These are phyloP conservation scores for Pisolithus orientalis DNA, from an alignment of 768 basidiomycete species.

Conservation along the genomic window DNA sequence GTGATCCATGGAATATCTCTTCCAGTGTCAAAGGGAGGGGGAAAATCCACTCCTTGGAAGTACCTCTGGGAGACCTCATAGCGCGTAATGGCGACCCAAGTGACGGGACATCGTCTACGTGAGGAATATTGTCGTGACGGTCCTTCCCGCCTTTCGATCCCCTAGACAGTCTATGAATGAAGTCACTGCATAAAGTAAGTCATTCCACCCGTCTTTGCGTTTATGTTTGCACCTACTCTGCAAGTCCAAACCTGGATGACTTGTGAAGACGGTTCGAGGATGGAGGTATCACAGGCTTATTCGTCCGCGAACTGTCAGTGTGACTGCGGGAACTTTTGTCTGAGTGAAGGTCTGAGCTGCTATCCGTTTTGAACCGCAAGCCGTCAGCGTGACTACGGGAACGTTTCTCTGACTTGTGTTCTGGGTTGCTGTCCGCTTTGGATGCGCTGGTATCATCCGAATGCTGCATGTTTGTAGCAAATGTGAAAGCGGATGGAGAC, in stretches of 20 bases:
- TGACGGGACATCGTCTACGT: constrained; percentile 11
- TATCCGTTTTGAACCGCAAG: constrained; percentile 8
- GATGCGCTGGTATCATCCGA: constrained; percentile 5
- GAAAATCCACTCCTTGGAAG: constrained; percentile 61
- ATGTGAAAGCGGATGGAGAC: constrained; percentile 6
- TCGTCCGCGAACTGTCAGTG: constrained; percentile 1
- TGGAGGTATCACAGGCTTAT: constrained; percentile 27
- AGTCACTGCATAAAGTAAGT: constrained; percentile 20
- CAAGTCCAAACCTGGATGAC: constrained; percentile 16
- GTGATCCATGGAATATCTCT: constrained; percentile 52
- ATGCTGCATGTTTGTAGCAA: constrained; percentile 8
- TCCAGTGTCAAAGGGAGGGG: constrained; percentile 55
- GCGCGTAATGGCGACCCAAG: constrained; percentile 35
- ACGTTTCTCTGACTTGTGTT: constrained; percentile 8
- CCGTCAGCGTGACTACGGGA: background rate
- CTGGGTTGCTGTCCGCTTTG: constrained; percentile 6
- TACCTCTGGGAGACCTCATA: constrained; percentile 34
- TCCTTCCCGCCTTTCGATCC: constrained; percentile 7
- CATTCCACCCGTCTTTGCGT: background rate
- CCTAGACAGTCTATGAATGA: constrained; percentile 22
- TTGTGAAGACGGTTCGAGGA: constrained; percentile 17
- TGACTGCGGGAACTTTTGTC: constrained; percentile 5
- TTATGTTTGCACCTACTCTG: constrained; percentile 20
- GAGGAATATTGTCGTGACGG: background rate
- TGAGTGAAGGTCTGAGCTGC: constrained; percentile 6